Conservation (phyloP, 768 basidiomycete species). For the Pleurotus tuber-regium region DNA sequence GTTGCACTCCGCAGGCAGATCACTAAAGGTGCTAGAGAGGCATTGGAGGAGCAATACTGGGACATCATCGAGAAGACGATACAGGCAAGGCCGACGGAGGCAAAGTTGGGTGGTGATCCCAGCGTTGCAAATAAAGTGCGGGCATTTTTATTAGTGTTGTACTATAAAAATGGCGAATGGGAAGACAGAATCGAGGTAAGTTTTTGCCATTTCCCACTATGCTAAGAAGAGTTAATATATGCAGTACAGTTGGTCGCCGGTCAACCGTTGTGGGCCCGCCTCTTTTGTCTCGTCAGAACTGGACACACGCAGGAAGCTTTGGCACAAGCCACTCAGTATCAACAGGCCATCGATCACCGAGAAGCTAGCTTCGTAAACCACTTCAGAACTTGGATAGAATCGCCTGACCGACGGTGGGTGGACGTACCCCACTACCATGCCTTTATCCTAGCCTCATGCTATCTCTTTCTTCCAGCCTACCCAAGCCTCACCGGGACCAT, state of each 20-base stretch:
- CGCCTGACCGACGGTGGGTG: slow-evolving; percentile 72
- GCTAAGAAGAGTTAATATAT: neutral
- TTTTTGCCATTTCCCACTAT: neutral
- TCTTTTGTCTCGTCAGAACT: slow-evolving; percentile 90
- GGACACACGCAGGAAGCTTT: slow-evolving; percentile 83
- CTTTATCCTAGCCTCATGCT: slow-evolving; percentile 2
- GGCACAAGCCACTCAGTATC: slow-evolving; percentile 66
- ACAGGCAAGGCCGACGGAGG: slow-evolving; percentile 78
- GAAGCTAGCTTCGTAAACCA: slow-evolving; percentile 83
- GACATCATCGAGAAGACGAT: slow-evolving; percentile 81
- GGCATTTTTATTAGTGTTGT: slow-evolving; percentile 79
- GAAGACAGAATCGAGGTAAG: slow-evolving; percentile 83
- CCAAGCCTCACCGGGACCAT: slow-evolving; percentile 75
- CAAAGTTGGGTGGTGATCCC: slow-evolving; percentile 87
- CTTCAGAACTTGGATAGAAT: slow-evolving; percentile 82
- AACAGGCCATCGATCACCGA: slow-evolving; percentile 68
- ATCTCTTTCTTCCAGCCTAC: slow-evolving; percentile 41
- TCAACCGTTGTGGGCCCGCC: slow-evolving; percentile 88
- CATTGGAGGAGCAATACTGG: slow-evolving; percentile 89
- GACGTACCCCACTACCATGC: neutral
- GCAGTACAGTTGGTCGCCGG: slow-evolving; percentile 69
- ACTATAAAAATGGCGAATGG: slow-evolving; percentile 83
- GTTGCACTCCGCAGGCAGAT: slow-evolving; percentile 67
- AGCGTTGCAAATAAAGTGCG: slow-evolving; percentile 86
- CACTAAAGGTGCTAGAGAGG: slow-evolving; percentile 72